Conservation (phyloP, 148 eudicot species). For the Simmondsia chinensis region DNA sequence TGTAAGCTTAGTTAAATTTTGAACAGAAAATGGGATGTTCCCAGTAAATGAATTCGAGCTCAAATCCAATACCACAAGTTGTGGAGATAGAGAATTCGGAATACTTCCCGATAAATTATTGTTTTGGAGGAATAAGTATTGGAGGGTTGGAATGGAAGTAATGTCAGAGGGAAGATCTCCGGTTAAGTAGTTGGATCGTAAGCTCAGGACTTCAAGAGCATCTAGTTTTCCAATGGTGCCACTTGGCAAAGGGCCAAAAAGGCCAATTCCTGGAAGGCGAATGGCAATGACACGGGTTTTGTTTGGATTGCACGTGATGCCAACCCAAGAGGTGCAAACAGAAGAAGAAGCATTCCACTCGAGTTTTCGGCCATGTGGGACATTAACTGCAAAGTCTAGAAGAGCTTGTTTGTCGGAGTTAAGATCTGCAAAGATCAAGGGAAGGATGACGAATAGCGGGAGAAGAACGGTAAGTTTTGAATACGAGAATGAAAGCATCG, state of each 20-base stretch:
- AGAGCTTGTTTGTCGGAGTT: conserved; percentile 66
- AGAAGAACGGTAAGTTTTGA: conserved; percentile 14
- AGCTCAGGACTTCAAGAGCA: conserved; percentile 62
- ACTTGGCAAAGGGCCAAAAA: conserved; percentile 54
- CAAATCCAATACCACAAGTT: conserved; percentile 46
- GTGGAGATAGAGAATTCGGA: conserved; percentile 43
- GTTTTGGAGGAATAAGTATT: conserved; percentile 53
- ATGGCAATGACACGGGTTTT: conserved; percentile 45
- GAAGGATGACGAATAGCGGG: conserved; percentile 19
- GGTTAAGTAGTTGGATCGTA: conserved; percentile 59
- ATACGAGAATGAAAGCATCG: conserved; percentile 25
- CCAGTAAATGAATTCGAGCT: conserved; percentile 68
- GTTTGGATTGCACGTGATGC: conserved; percentile 54
- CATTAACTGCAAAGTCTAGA: conserved; percentile 50
- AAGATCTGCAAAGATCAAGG: conserved; percentile 35
- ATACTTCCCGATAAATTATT: conserved; percentile 70
- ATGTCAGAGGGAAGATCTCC: conserved; percentile 71
- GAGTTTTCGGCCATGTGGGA: conserved; percentile 58
- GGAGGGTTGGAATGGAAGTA: conserved; percentile 56
- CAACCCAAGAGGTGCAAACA: conserved; percentile 74
- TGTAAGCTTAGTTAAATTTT: conserved; percentile 38
- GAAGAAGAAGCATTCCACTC: conserved; percentile 48
- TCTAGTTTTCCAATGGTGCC: conserved; percentile 66
- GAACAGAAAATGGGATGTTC: conserved; percentile 35
- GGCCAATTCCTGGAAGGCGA: conserved; percentile 80